Evolutionary conservation across 2,329 filamentous ascomycete species (phyloP), one percentile per base, ranked within the genome.

Genomic region (Diaporthe eres): DNA sequence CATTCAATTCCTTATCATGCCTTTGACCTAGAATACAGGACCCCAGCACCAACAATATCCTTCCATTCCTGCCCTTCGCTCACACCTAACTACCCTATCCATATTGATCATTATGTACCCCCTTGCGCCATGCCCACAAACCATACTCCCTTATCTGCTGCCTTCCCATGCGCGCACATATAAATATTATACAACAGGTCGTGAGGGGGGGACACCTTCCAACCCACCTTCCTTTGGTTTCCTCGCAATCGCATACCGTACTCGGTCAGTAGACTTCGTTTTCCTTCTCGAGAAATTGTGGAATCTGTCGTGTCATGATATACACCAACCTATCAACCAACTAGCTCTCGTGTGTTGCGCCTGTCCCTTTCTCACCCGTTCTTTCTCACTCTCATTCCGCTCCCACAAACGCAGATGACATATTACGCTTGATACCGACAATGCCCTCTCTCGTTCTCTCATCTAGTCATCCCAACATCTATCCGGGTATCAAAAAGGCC

Each of bases 401-500:
- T 12, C 22, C n/a, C 22, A 10, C 49, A 25, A 7, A 37, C 4
- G 8, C 19, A 25, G 49, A 22, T 25, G 8, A 68, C 34, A 31
- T 55, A 42, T 55, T 55, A 70, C 65, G 49, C 65, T 55, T 55
- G 31, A 42, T 55, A 31, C 49, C 49, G 47, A 53, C 25, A 28
- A 55, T 70, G 65, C n/a, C 15, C 49, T 34, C 65, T 39, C 68
- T 71, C 25, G 25, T 65, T 55, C 71, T 65, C 71, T 73, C 71
- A 55, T 73, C 71, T 73, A 73, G 51, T 67, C 58, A 53, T 51
- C 39, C 71, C 71, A 73, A 82, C 81, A 78, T 81, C 82, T 84
- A 84, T 81, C 82, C 82, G 82, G 82, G 82, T 84, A 84, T 84
- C 82, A 83, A 83, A 81, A 80, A 82, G 34, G 44, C 28, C n/a